Evolutionary conservation across 1,284 basidiomycete species (phyloP).

Genomic region (Trichosporon asahii): DNA sequence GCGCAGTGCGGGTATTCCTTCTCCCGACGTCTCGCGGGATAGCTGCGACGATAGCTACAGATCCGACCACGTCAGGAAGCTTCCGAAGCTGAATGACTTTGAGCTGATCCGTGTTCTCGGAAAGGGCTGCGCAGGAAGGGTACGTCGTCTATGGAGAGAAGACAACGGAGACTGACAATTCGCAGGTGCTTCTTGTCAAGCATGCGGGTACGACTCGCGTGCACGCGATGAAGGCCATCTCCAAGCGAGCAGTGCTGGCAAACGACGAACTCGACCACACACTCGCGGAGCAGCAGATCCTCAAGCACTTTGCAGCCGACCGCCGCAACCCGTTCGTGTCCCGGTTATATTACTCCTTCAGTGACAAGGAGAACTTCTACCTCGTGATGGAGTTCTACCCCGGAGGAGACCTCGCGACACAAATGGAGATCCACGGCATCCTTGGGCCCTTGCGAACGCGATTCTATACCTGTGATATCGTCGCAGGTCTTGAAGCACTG

Average conservation of each 20-base stretch:
- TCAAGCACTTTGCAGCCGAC: slow-evolving; percentile 78
- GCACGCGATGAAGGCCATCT: slow-evolving; percentile 93
- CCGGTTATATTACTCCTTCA: slow-evolving; percentile 91
- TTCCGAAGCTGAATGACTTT: slow-evolving; percentile 71
- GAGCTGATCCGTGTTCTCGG: slow-evolving; percentile 94
- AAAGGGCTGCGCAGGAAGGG: slow-evolving; percentile 92
- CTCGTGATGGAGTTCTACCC: slow-evolving; percentile 75
- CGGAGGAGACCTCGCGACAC: slow-evolving; percentile 92
- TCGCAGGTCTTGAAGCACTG: slow-evolving; percentile 87
- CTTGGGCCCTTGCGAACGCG: slow-evolving; percentile 86
- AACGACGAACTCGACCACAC: slow-evolving; percentile 95
- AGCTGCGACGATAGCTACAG: slow-evolving; percentile 8
- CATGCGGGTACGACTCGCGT: slow-evolving; percentile 67
- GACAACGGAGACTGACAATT: slow-evolving; percentile 2
- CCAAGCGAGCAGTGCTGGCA: slow-evolving; percentile 89
- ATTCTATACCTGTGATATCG: slow-evolving; percentile 94
- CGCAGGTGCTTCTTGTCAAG: slow-evolving; percentile 71
- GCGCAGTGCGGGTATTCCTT: slow-evolving; percentile 13
- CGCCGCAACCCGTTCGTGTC: slow-evolving; percentile 83
- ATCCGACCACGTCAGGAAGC: slow-evolving; percentile 48
- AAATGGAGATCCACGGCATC: slow-evolving; percentile 89
- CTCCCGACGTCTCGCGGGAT: slow-evolving; percentile 15
- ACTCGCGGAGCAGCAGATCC: slow-evolving; percentile 85
- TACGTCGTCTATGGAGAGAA: slow-evolving; percentile 30
- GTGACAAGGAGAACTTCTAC: slow-evolving; percentile 90